Base-by-base conservation (phyloP, 371 early-diverging fungal genomes). In the Mucor velutinosus region DNA sequence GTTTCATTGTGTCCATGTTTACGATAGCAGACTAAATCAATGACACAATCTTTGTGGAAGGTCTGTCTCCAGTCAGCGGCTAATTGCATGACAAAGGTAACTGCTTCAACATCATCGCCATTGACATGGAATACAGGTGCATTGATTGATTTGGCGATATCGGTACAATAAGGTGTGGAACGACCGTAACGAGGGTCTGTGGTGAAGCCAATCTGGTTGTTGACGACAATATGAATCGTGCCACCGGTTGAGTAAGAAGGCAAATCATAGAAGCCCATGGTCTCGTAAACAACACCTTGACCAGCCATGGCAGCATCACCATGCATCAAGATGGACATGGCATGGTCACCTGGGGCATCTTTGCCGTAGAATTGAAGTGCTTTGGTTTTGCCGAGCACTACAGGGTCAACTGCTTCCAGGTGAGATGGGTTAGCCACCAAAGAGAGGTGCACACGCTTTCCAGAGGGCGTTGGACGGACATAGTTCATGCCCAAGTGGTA, bases 181-280 rank as follows among this genome's bases (percentile, higher is more conserved):
- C 99, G 94, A 47, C 95, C 88, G 79, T 93, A 94, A 53, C 95
- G 91, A 37, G 98, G 96, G 76, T 97, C 97, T 25, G 98, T 98
- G n/a, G 99, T 98, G 83, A 96, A 98, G 49, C 99, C 99, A 64
- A 98, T 93, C 81, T 98, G 99, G 88, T 98, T 98, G 88, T 98
- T 98, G 77, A 96, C 95, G 58, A 98, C 92, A 69, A 98, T 91
- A 84, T 98, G 99, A 66, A 98, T 86, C 12, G 97, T 95, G 60
- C 99, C 99, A 65, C 98, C 98, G 25, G 95, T 95, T 33, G 94
- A 89, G 86, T 97, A 98, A 35, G 90, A 87, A 27, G 98, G 97
- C 58, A 98, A 82, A 70, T 97, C 96, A 68, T 91, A 89, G 84
- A 98, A 92, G 27, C 97, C 98, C 70, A 98, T 84, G 27, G 99